Percentiles rank a stretch among this genome's conserved stretches.
phyloP scores from a whole-genome alignment of 2,329 filamentous ascomycete species.

The Cercospora sp. region DNA sequence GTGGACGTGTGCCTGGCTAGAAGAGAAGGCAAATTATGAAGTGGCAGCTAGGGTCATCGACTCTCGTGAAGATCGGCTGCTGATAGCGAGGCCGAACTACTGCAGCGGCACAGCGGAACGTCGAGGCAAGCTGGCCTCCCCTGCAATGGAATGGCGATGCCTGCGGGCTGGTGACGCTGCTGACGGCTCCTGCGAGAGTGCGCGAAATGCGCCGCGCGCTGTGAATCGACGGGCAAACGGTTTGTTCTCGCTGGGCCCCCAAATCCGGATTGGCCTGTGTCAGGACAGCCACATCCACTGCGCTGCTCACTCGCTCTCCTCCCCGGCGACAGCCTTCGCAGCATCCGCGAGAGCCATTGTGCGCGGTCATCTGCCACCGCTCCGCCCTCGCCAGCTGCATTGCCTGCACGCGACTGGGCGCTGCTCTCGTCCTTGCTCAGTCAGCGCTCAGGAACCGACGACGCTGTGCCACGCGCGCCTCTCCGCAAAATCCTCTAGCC shows the following conservation, averaged over 20 bases:
- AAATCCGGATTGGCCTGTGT: neutral
- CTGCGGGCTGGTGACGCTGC: neutral
- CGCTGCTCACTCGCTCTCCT: neutral
- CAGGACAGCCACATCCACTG: neutral
- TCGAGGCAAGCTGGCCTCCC: neutral
- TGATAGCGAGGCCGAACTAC: neutral
- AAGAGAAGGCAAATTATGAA: neutral
- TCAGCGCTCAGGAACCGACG: neutral
- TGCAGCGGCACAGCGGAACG: neutral
- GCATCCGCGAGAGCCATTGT: neutral
- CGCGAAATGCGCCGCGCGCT: neutral
- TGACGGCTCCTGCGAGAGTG: neutral
- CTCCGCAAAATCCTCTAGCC: slow-evolving; percentile 24
- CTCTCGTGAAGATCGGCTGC: neutral
- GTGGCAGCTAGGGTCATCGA: slow-evolving; percentile 3
- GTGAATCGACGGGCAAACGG: slow-evolving; percentile 5
- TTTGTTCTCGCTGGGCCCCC: slow-evolving; percentile 3
- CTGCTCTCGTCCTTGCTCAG: neutral
- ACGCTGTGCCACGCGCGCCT: neutral
- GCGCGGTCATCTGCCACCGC: slow-evolving; percentile 14
- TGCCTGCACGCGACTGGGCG: neutral
- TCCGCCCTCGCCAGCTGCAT: slow-evolving; percentile 5
- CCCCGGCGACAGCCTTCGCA: neutral
- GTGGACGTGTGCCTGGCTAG: slow-evolving; percentile 13
- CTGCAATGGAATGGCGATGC: neutral